Evolutionary conservation across 805 yeast species (phyloP).

Genomic region (Lipomyces yamanashiensis): DNA sequence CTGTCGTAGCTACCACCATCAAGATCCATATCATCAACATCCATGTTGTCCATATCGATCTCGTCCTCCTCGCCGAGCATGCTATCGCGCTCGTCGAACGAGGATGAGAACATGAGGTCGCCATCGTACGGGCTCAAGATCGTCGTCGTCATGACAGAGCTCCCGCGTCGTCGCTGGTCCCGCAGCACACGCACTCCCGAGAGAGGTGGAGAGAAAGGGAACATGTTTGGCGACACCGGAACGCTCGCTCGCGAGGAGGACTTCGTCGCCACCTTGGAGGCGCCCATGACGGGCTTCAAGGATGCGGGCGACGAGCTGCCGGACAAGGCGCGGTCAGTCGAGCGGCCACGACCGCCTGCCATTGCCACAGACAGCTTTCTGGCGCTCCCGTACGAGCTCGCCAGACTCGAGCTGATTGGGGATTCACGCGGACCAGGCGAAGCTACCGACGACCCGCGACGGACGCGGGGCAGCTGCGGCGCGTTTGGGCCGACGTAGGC

Average conservation of each 20-base stretch:
- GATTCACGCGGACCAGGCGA: slow-evolving; percentile 28
- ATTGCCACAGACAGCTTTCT: neutral
- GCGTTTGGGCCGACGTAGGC: slow-evolving; percentile 14
- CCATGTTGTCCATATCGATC: slow-evolving; percentile 18
- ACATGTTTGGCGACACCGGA: slow-evolving; percentile 34
- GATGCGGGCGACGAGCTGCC: slow-evolving; percentile 13
- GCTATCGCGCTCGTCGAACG: slow-evolving; percentile 25
- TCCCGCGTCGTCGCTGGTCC: slow-evolving; percentile 30
- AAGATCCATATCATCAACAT: slow-evolving; percentile 20
- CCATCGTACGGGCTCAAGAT: slow-evolving; percentile 35
- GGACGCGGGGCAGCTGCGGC: slow-evolving; percentile 23
- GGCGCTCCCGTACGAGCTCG: slow-evolving; percentile 1
- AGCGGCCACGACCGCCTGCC: slow-evolving; percentile 1
- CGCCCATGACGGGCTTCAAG: slow-evolving; percentile 4
- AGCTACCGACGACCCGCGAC: slow-evolving; percentile 20
- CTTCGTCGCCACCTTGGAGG: neutral
- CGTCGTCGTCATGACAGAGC: slow-evolving; percentile 35
- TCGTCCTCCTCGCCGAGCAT: slow-evolving; percentile 19
- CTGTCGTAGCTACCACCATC: slow-evolving; percentile 20
- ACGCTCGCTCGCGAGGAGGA: slow-evolving; percentile 10
- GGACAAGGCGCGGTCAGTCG: slow-evolving; percentile 11
- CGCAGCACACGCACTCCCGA: slow-evolving; percentile 31
- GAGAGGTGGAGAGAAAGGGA: slow-evolving; percentile 34
- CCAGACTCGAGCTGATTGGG: slow-evolving; percentile 5
- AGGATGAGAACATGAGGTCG: slow-evolving; percentile 34